Evolutionary conservation across 257 asterid genomes (phyloP).

Genomic region (Scutellaria baicalensis): DNA sequence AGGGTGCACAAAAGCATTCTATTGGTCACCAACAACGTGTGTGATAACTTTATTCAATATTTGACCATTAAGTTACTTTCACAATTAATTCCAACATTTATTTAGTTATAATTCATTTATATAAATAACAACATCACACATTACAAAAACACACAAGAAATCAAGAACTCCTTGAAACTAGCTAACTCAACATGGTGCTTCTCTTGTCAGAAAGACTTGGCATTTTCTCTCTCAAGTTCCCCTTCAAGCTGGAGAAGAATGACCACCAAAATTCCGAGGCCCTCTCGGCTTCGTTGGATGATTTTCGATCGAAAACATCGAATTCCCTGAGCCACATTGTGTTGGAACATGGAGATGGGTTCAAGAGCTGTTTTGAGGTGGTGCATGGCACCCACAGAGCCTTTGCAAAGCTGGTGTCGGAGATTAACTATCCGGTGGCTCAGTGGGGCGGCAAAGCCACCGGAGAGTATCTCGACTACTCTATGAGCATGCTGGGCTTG

Average conservation of each 20-base stretch:
- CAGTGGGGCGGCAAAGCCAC: constrained; percentile 37
- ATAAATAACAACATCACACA: background rate
- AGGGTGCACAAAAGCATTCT: background rate
- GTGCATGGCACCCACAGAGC: constrained; percentile 30
- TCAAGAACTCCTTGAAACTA: background rate
- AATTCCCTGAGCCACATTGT: constrained; percentile 17
- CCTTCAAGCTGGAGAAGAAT: constrained; percentile 23
- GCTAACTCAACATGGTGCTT: constrained; percentile 23
- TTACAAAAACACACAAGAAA: background rate
- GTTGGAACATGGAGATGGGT: constrained; percentile 21
- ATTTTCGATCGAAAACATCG: constrained; percentile 33
- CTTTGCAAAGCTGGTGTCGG: constrained; percentile 43
- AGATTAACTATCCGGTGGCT: constrained; percentile 42
- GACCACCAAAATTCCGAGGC: constrained; percentile 16
- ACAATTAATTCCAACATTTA: background rate
- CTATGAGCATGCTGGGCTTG: constrained; percentile 34
- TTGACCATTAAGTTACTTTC: constrained; percentile 25
- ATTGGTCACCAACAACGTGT: constrained; percentile 16
- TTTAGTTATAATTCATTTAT: background rate
- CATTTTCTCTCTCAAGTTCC: constrained; percentile 15
- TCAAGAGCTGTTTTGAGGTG: constrained; percentile 30
- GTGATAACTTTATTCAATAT: background rate
- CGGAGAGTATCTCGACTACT: constrained; percentile 36
- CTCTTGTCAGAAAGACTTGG: constrained; percentile 24
- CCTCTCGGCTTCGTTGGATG: constrained; percentile 27